Base-by-base conservation (phyloP, 176 grass and related monocot species). In the Lolium multiflorum region DNA sequence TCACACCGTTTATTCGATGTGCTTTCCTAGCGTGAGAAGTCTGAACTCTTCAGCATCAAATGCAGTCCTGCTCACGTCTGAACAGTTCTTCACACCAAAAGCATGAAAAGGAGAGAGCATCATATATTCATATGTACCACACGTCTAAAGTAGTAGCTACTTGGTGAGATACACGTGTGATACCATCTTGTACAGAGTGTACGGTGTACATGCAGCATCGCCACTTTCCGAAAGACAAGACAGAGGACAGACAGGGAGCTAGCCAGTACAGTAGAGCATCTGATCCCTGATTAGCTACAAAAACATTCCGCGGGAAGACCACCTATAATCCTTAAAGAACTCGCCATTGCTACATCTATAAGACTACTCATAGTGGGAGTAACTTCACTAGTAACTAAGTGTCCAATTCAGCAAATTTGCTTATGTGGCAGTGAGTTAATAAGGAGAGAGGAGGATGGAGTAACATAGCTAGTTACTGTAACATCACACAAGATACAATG, bases 171-270 rank as follows among this genome's bases (percentile, higher is more conserved):
- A 28, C 17, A 57, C 77, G 37, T 22, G 65, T 63, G 74, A 72
- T 41, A 41, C 63, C 18, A 14, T 72, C 67, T 8, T 61, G 54
- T 62, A 64, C 44, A 63, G 25, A 83, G 52, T 1, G 72, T 77
- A 82, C 35, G 37, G 24, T 59, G 52, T 38, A 12, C 41, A 47
- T 73, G 79, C 4, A 79, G 20, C 26, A 54, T 87, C 26, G 11
- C 50, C 72, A 25, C 86, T 83, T 88, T 84, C 56, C 21, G 46
- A 65, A 88, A 82, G 68, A 31, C 52, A 54, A 44, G 46, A 12
- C 11, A 54, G 26, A 71, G 35, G 8, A 68, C 2, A 21, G 15
- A 13, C 15, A 18, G 2, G 15, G 31, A 38, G 14, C 14, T 38
- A 12, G 4, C 4, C 18, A 41, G 13, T n/a, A 59, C 20, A 67